These are phyloP conservation scores for Scortechinia acanthostroma DNA, from an alignment of 2,329 filamentous ascomycete genomes.

Conservation along the genomic window DNA sequence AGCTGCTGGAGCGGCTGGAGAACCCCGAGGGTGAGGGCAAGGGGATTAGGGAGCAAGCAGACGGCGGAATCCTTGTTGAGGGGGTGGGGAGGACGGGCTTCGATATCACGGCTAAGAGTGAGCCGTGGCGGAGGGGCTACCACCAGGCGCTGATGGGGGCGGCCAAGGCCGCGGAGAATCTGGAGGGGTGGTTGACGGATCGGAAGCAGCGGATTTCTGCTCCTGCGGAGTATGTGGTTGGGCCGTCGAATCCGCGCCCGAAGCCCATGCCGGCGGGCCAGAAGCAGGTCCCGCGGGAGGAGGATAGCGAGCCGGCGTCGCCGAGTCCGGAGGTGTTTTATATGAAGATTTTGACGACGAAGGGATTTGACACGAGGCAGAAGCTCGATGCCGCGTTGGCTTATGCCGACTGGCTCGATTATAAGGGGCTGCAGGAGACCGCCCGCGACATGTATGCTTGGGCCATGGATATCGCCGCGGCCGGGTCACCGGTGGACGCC, in stretches of 20 bases:
- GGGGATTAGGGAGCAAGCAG: slow-evolving; percentile 48
- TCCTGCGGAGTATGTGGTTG: slow-evolving; percentile 67
- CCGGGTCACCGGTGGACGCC: slow-evolving; percentile 30
- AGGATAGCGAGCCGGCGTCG: slow-evolving; percentile 67
- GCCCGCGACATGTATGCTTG: slow-evolving; percentile 69
- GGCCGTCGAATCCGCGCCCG: slow-evolving; percentile 77
- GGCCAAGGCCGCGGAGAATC: slow-evolving; percentile 70
- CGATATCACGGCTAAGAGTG: slow-evolving; percentile 69
- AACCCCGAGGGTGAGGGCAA: slow-evolving; percentile 62
- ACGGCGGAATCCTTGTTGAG: slow-evolving; percentile 42
- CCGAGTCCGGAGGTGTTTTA: slow-evolving; percentile 72
- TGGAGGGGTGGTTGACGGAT: slow-evolving; percentile 75
- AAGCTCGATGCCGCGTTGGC: slow-evolving; percentile 74
- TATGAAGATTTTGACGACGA: slow-evolving; percentile 72
- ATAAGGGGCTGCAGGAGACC: slow-evolving; percentile 57
- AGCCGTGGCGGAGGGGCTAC: slow-evolving; percentile 81
- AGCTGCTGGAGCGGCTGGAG: slow-evolving; percentile 62
- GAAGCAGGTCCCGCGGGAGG: slow-evolving; percentile 59
- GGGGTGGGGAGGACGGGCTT: slow-evolving; percentile 43
- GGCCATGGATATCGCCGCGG: slow-evolving; percentile 69
- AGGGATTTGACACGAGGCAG: slow-evolving; percentile 73
- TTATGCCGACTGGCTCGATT: slow-evolving; percentile 80
- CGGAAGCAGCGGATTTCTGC: slow-evolving; percentile 59
- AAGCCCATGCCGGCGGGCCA: slow-evolving; percentile 63
- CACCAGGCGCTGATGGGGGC: slow-evolving; percentile 74